Evolutionary conservation across 257 asterid species (phyloP), one percentile per base, ranked within the genome.

Genomic region (Capsicum rhomboideum): DNA sequence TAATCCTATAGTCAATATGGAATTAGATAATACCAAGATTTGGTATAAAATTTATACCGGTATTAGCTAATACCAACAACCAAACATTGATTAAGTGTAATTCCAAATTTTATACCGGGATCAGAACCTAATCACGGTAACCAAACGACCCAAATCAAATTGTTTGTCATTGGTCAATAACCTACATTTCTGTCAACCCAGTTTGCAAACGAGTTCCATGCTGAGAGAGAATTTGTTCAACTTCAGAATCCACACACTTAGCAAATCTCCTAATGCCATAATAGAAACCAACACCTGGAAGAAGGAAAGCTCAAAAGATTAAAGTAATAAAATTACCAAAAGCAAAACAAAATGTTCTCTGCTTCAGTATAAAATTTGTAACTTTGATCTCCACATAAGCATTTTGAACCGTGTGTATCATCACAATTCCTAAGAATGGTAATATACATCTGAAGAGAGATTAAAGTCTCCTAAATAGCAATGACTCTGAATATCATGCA

Each of bases 181-280:
- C 95, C 52, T 90, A 96, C 99, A 91, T 67, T 82, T 55, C 82
- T 71, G 92, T 95, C 88, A 96, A 72, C 83, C 90, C 97, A 79
- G 58, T 86, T 88, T 96, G 97, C 80, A 96, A 79, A 63, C 92
- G 90, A 84, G 91, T 96, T 86, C 97, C 98, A 58, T 90, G 90
- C 89, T 91, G 82, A 42, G 97, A 90, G 86, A 94, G 93, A 86
- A 93, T 64, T 52, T 83, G 88, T 10, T 91, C 92, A 80, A 85
- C 71, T 82, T 86, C 59, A 67, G 89, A 84, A 66, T 82, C 84
- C 13, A 86, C 78, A 16, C 94, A 88, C 81, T 84, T 90, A 1
- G 26, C 17, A 28, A 83, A 54, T 6, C 80, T 82, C 91, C 85
- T 86, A 42, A 85, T 0, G 63, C 95, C 97, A 69, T 82, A 86